A percentile compares a stretch with the other conserved stretches of the same genome.
Conservation (phyloP, 441 rosid genomes). For the Macaranga tanarius region DNA sequence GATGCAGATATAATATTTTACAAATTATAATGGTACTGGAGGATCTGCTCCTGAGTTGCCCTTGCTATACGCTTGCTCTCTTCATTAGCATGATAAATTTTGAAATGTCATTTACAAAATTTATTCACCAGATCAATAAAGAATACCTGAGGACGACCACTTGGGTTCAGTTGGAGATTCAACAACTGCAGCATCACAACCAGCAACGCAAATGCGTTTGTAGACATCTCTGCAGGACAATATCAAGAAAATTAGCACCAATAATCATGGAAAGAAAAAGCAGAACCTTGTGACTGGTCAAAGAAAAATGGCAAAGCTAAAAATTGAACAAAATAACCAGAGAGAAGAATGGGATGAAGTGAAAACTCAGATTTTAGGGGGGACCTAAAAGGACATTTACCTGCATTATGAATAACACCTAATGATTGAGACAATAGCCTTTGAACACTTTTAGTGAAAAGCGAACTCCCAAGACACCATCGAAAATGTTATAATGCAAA, state of each 20-base stretch:
- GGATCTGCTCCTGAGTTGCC: constrained; percentile 1
- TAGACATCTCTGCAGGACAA: constrained; percentile 54
- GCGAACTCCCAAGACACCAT: background rate
- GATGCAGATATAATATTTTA: background rate
- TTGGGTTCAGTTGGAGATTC: constrained; percentile 95
- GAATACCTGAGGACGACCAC: constrained; percentile 82
- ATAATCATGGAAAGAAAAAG: background rate
- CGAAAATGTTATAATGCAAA: background rate
- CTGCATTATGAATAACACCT: constrained; percentile 5
- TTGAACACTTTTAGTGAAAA: background rate
- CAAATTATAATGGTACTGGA: background rate
- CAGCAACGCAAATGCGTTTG: constrained; percentile 76
- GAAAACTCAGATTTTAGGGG: background rate
- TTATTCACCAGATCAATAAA: background rate
- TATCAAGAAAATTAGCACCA: constrained; percentile 24
- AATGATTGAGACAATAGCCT: background rate
- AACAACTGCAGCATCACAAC: constrained; percentile 55
- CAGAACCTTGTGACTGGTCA: background rate
- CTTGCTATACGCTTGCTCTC: constrained; percentile 2
- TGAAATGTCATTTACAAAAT: background rate
- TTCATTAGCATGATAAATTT: constrained; percentile 8
- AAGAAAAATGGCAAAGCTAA: background rate
- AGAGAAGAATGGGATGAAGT: background rate
- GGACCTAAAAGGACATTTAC: background rate
- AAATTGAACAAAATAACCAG: constrained; percentile 6